A percentile compares a stretch with the other conserved stretches of the same genome.
Evolutionary conservation across 208 protist species (phyloP).

Genomic region (Trichomonas gallinae): DNA sequence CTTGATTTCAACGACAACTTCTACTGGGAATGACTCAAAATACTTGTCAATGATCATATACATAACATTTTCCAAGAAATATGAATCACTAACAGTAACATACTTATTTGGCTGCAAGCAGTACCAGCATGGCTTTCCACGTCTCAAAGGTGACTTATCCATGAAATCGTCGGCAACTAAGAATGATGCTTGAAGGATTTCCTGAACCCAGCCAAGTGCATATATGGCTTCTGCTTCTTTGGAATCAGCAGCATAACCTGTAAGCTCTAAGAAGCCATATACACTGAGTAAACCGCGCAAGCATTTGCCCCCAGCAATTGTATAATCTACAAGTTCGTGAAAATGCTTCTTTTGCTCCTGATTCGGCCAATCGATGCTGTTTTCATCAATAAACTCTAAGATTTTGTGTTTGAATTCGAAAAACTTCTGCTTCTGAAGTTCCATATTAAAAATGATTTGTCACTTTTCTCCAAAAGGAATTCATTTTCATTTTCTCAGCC

Average conservation of each 20-base stretch:
- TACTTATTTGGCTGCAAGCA: slow-evolving; percentile 22
- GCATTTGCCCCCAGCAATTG: background rate
- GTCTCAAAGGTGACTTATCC: slow-evolving; percentile 43
- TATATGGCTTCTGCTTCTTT: background rate
- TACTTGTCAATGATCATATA: slow-evolving; percentile 2
- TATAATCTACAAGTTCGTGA: background rate
- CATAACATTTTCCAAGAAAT: slow-evolving; percentile 1
- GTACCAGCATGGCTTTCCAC: slow-evolving; percentile 52
- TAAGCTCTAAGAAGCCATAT: background rate
- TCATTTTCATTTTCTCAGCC: too few species aligned
- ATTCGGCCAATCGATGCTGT: background rate
- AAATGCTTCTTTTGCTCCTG: background rate
- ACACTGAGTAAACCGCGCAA: background rate
- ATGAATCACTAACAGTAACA: background rate
- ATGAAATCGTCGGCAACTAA: slow-evolving; percentile 58
- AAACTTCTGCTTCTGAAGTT: background rate
- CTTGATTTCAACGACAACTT: background rate
- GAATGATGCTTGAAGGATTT: slow-evolving; percentile 44
- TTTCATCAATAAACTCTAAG: background rate
- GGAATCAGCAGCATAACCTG: background rate
- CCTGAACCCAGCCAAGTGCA: background rate
- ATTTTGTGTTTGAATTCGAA: background rate
- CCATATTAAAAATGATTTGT: background rate
- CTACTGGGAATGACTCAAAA: background rate
- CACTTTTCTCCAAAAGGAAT: too few species aligned